A percentile compares a stretch with the other conserved stretches of the same genome.
Evolutionary conservation across 768 basidiomycete genomes (phyloP).

Genomic region (Mycena crocata): DNA sequence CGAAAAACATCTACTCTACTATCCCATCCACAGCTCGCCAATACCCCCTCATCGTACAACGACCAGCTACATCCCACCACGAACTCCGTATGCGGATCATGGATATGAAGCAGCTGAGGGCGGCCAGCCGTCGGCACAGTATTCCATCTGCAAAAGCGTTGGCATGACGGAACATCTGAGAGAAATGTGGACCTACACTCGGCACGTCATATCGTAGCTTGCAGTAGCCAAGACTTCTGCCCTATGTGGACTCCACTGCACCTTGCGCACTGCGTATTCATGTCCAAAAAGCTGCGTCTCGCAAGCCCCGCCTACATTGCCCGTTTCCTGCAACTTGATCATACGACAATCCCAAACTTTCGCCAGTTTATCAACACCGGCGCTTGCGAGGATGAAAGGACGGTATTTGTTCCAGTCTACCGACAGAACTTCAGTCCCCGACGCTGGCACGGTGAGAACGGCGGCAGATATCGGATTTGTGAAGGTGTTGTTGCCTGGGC

Average conservation of each 20-base stretch:
- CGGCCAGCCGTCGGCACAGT: slow-evolving; percentile 65
- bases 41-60: slow-evolving; percentile 86
- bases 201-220: slow-evolving; percentile 96
- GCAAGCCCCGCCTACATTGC: slow-evolving; percentile 77
- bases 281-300: slow-evolving; percentile 82
- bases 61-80: slow-evolving; percentile 94
- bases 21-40: slow-evolving; percentile 96
- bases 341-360: slow-evolving; percentile 92
- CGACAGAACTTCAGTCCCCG: slow-evolving; percentile 80
- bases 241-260: slow-evolving; percentile 90
- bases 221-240: slow-evolving; percentile 73
- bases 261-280: slow-evolving; percentile 89
- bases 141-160: slow-evolving; percentile 72
- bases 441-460: slow-evolving; percentile 82
- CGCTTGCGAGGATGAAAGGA: slow-evolving; percentile 80
- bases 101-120: slow-evolving; percentile 71
- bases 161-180: slow-evolving; percentile 17
- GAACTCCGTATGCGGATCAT: slow-evolving; percentile 94
- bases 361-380: slow-evolving; percentile 80
- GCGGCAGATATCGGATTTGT: slow-evolving; percentile 77
- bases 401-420: slow-evolving; percentile 96
- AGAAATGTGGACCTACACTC: slow-evolving; percentile 69
- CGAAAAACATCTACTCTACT: slow-evolving; percentile 84
- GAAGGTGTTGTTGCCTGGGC: slow-evolving; percentile 65
- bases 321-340: slow-evolving; percentile 67